A percentile compares a stretch with the other conserved stretches of the same genome.
phyloP scores from a whole-genome alignment of 2,329 filamentous ascomycete genomes.

The Ceratocystis huliohia region DNA sequence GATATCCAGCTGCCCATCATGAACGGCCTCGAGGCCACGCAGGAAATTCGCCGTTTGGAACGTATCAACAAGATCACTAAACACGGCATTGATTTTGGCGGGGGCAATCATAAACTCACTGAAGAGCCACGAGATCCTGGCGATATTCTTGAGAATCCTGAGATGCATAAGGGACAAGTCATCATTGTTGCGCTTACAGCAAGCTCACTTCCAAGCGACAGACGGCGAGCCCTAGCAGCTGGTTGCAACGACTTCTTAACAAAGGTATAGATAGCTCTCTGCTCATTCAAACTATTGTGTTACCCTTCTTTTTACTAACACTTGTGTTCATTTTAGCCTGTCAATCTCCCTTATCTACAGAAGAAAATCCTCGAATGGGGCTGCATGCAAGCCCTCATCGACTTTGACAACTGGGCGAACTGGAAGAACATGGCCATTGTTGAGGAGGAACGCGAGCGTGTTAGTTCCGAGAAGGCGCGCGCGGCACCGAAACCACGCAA shows the following conservation, averaged over 20 bases:
- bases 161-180: slow-evolving; percentile 85
- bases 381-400: slow-evolving; percentile 97
- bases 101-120: background rate
- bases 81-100: slow-evolving; percentile 10
- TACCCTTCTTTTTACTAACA: background rate
- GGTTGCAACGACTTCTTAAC: slow-evolving; percentile 98
- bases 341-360: slow-evolving; percentile 95
- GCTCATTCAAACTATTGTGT: no score
- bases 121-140: slow-evolving; percentile 38
- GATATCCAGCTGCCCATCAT: slow-evolving; percentile 96
- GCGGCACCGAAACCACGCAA: slow-evolving; percentile 34
- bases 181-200: slow-evolving; percentile 96
- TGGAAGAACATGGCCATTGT: slow-evolving; percentile 70
- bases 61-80: slow-evolving; percentile 69
- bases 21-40: slow-evolving; percentile 87
- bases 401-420: slow-evolving; percentile 94
- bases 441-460: slow-evolving; percentile 26
- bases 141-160: slow-evolving; percentile 54
- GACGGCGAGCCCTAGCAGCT: slow-evolving; percentile 85
- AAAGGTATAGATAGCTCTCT: slow-evolving; percentile 49
- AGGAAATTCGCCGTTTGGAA: slow-evolving; percentile 83
- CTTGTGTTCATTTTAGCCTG: slow-evolving; percentile 47
- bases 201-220: slow-evolving; percentile 84
- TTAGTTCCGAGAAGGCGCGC: slow-evolving; percentile 26
- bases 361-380: slow-evolving; percentile 99